Evolutionary conservation across 2,329 filamentous ascomycete genomes (phyloP).

Genomic region (Ophiostoma populinum): DNA sequence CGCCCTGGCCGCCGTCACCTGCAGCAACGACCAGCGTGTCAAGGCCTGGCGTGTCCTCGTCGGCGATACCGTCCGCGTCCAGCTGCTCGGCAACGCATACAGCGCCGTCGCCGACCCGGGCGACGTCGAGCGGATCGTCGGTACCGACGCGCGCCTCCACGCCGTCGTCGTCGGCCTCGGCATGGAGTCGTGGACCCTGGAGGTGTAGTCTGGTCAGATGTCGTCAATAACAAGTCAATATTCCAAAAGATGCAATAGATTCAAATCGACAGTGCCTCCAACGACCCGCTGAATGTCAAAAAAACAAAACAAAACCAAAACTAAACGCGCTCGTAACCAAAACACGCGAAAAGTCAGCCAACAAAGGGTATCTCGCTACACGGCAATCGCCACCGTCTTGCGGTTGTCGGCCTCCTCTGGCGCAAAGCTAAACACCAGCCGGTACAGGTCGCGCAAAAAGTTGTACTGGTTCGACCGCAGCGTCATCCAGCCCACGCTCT

Average conservation of each 20-base stretch:
- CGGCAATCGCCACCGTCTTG: slow-evolving; percentile 44
- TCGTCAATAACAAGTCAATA: neutral
- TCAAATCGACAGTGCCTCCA: no score
- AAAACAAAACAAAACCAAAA: neutral
- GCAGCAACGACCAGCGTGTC: slow-evolving; percentile 44
- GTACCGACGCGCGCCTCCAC: neutral
- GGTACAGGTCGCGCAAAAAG: slow-evolving; percentile 70
- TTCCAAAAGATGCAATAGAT: neutral
- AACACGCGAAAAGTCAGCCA: neutral
- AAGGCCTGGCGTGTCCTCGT: slow-evolving; percentile 31
- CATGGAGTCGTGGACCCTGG: slow-evolving; percentile 25
- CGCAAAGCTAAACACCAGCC: slow-evolving; percentile 69
- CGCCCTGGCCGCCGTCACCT: slow-evolving; percentile 14
- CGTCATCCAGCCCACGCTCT: slow-evolving; percentile 61
- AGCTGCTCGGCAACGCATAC: slow-evolving; percentile 30
- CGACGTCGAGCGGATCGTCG: slow-evolving; percentile 25
- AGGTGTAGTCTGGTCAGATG: neutral
- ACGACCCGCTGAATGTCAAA: neutral
- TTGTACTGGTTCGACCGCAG: slow-evolving; percentile 51
- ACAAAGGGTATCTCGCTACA: slow-evolving; percentile 19
- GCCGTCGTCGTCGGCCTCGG: slow-evolving; percentile 28
- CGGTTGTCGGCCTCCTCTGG: slow-evolving; percentile 58
- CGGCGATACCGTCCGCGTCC: slow-evolving; percentile 14
- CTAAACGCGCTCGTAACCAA: neutral
- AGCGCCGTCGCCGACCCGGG: slow-evolving; percentile 45